A percentile compares a stretch with the other conserved stretches of the same genome.
These are phyloP conservation scores for Russula ochroleuca DNA, from an alignment of 768 basidiomycete species.

Conservation along the genomic window DNA sequence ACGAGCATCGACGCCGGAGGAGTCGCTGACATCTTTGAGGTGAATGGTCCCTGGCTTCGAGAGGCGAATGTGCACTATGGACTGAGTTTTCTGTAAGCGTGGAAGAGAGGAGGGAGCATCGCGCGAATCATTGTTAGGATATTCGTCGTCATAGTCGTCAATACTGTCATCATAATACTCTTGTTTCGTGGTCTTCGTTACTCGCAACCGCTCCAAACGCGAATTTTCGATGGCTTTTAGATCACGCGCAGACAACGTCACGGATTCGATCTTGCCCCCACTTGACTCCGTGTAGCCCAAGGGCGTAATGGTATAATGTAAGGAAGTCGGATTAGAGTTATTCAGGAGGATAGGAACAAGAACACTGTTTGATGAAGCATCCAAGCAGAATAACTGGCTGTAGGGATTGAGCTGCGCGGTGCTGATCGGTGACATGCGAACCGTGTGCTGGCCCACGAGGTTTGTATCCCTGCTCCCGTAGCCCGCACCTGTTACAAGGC, in stretches of 20 bases:
- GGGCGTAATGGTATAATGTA: slow-evolving; percentile 71
- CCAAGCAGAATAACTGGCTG: slow-evolving; percentile 67
- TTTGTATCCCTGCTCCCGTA: slow-evolving; percentile 49
- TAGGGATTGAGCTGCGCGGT: slow-evolving; percentile 87
- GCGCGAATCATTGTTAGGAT: slow-evolving; percentile 16
- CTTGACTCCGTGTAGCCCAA: slow-evolving; percentile 47
- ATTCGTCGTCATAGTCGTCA: slow-evolving; percentile 62
- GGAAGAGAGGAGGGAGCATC: slow-evolving; percentile 37
- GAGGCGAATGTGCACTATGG: slow-evolving; percentile 66
- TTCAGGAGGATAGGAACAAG: slow-evolving; percentile 85
- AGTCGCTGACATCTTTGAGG: slow-evolving; percentile 69
- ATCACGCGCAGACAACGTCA: slow-evolving; percentile 48
- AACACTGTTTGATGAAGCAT: slow-evolving; percentile 48
- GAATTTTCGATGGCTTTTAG: slow-evolving; percentile 62
- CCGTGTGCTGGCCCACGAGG: slow-evolving; percentile 82
- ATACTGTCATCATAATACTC: slow-evolving; percentile 63
- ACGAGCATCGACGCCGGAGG: slow-evolving; percentile 66
- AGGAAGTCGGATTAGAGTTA: slow-evolving; percentile 70
- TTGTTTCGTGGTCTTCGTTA: slow-evolving; percentile 35
- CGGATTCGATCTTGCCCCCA: slow-evolving; percentile 31
- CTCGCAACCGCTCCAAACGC: slow-evolving; percentile 49
- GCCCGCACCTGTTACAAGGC: slow-evolving; percentile 43
- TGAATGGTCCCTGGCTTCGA: slow-evolving; percentile 69
- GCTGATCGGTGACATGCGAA: slow-evolving; percentile 89
- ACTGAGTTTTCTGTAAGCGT: slow-evolving; percentile 68